Evolutionary conservation across 257 asterid genomes (phyloP).

Genomic region (Nicotiana tabacum): DNA sequence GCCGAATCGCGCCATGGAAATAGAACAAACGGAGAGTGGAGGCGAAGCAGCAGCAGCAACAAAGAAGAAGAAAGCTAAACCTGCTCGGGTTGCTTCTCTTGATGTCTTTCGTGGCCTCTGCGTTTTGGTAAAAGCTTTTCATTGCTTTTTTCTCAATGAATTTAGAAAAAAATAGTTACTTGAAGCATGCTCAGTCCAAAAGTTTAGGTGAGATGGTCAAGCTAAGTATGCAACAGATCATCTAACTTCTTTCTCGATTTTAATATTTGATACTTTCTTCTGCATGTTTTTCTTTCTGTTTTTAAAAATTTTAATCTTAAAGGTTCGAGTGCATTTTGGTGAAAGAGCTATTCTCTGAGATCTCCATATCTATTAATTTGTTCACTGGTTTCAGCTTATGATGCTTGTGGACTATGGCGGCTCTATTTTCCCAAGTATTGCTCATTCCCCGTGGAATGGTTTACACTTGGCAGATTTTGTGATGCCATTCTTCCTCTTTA

Average conservation of each 20-base stretch:
- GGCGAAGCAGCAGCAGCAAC: too few species aligned
- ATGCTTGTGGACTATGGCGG: slow-evolving; percentile 84
- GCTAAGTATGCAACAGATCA: background rate
- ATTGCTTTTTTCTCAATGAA: background rate
- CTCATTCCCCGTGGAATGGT: slow-evolving; percentile 84
- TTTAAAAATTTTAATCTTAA: too few species aligned
- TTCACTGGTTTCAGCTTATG: slow-evolving; percentile 59
- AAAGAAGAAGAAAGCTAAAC: too few species aligned
- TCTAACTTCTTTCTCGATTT: background rate
- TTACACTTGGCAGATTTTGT: slow-evolving; percentile 78
- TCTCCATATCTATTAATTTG: background rate
- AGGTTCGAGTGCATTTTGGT: background rate
- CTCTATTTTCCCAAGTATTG: slow-evolving; percentile 57
- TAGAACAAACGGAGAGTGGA: too few species aligned
- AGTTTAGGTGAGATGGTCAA: too few species aligned
- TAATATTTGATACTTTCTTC: background rate
- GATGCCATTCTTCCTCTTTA: slow-evolving; percentile 87
- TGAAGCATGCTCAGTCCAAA: background rate
- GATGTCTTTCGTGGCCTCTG: slow-evolving; percentile 58
- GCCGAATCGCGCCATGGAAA: too few species aligned
- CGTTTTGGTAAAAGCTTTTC: slow-evolving; percentile 33
- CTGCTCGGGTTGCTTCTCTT: slow-evolving; percentile 45
- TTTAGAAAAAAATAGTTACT: background rate
- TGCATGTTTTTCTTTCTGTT: background rate
- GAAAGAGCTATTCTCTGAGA: background rate